Evolutionary conservation across 2,329 filamentous ascomycete species (phyloP).

Genomic region (Phaeomoniella chlamydospora): DNA sequence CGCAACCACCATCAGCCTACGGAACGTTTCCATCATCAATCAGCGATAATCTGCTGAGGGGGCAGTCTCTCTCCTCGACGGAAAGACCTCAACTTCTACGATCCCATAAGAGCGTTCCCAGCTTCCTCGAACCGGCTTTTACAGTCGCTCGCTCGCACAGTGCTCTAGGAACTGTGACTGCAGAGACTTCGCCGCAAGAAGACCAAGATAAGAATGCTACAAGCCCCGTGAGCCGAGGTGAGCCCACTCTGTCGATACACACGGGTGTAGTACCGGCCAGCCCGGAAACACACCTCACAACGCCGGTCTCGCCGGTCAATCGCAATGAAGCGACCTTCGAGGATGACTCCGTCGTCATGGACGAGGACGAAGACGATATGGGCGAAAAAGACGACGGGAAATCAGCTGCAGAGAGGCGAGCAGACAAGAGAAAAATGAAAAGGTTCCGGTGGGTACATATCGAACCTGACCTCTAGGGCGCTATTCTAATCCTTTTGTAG

Average conservation of each 20-base stretch:
- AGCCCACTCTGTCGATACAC: neutral
- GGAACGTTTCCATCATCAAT: slow-evolving; percentile 1
- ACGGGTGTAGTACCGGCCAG: neutral
- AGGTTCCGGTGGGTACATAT: slow-evolving; percentile 21
- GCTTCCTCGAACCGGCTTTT: neutral
- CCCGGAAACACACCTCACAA: slow-evolving; percentile 2
- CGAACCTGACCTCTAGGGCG: neutral
- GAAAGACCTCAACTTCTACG: slow-evolving; percentile 1
- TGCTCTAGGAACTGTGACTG: neutral
- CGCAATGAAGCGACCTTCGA: slow-evolving; percentile 2
- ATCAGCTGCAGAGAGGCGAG: slow-evolving; percentile 13
- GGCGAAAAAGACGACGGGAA: slow-evolving; percentile 15
- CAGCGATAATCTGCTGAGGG: no score
- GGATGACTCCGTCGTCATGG: slow-evolving; percentile 5
- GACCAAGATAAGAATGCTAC: neutral
- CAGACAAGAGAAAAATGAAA: slow-evolving; percentile 28
- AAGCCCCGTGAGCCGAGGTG: neutral
- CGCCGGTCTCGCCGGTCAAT: slow-evolving; percentile 1
- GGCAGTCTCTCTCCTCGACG: neutral
- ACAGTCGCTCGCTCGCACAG: neutral
- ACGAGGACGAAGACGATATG: slow-evolving; percentile 7
- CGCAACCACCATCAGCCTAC: neutral
- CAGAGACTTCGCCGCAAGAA: neutral
- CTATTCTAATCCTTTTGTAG: slow-evolving; percentile 29
- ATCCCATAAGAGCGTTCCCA: slow-evolving; percentile 2